A percentile compares a stretch with the other conserved stretches of the same genome.
Conservation (phyloP, 768 basidiomycete genomes). For the Tricholoma hemisulphureum region DNA sequence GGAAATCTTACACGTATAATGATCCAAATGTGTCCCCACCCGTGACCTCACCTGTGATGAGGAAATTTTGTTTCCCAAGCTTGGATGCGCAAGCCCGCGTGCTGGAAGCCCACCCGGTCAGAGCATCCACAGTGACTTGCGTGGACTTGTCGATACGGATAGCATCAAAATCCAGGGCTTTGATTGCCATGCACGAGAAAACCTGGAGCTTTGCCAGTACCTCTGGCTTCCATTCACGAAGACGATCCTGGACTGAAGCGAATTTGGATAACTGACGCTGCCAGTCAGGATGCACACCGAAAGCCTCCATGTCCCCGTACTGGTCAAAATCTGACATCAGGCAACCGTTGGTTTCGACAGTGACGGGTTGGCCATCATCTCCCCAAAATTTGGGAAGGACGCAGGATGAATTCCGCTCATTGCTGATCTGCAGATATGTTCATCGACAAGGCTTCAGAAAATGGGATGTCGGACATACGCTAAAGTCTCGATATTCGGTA, state of each 20-base stretch:
- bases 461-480: conserved; percentile 37
- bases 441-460: conserved; percentile 1
- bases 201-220: conserved; percentile 76
- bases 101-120: conserved; percentile 70
- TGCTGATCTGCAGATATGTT: conserved; percentile 47
- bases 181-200: conserved; percentile 86
- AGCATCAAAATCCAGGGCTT: conserved; percentile 86
- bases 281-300: conserved; percentile 94
- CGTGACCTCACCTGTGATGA: conserved; percentile 90
- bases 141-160: conserved; percentile 96
- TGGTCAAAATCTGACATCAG: conserved; percentile 87
- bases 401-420: conserved; percentile 74
- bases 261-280: conserved; percentile 94
- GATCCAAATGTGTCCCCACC: conserved; percentile 91
- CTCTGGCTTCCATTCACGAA: conserved; percentile 83
- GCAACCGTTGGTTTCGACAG: conserved; percentile 65
- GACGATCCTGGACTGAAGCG: conserved; percentile 94
- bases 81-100: conserved; percentile 73
- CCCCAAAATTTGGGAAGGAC: conserved; percentile 76
- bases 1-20: conserved; percentile 67
- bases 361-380: conserved; percentile 66
- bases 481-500: conserved; percentile 79
- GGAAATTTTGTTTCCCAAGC: conserved; percentile 82
- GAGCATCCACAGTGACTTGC: conserved; percentile 81
- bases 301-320: conserved; percentile 96